A percentile compares a stretch with the other conserved stretches of the same genome.
Conservation (phyloP, 2,329 filamentous ascomycete genomes). For the Epichloe brachyelytri region DNA sequence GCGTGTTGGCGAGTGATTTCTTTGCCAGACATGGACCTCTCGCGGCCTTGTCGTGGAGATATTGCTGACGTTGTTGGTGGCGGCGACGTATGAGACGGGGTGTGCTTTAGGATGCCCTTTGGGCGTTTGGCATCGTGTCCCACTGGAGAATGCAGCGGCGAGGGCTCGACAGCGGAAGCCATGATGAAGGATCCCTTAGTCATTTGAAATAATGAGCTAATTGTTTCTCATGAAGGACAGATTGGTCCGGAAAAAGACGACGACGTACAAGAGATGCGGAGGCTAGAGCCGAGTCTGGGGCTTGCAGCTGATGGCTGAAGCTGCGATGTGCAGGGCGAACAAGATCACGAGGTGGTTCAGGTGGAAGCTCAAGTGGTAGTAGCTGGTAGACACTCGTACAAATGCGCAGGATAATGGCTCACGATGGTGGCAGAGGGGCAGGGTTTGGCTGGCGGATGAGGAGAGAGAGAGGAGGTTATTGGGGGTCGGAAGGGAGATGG, state of each 20-base stretch:
- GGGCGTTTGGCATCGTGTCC: slow-evolving; percentile 29
- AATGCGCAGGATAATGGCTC: background rate
- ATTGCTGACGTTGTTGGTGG: slow-evolving; percentile 32
- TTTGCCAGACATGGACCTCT: slow-evolving; percentile 49
- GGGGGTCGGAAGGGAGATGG: background rate
- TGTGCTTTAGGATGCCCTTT: slow-evolving; percentile 76
- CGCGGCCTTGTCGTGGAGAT: slow-evolving; percentile 23
- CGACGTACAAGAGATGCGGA: background rate
- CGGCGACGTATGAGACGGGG: slow-evolving; percentile 48
- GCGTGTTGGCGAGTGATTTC: slow-evolving; percentile 86
- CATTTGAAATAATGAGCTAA: background rate
- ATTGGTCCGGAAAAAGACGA: background rate
- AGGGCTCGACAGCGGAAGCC: slow-evolving; percentile 26
- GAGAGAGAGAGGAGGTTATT: background rate
- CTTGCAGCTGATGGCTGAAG: background rate
- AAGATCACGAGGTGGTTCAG: background rate
- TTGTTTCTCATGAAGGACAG: background rate
- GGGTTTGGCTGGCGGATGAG: background rate
- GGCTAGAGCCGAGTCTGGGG: background rate
- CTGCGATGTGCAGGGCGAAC: background rate
- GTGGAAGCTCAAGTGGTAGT: background rate
- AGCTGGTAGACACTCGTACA: background rate
- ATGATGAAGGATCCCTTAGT: slow-evolving; percentile 14
- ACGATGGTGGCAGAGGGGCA: background rate
- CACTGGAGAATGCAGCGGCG: slow-evolving; percentile 29